phyloP scores from a whole-genome alignment of 495 filamentous ascomycete species.

The Pyronema omphalodes region DNA sequence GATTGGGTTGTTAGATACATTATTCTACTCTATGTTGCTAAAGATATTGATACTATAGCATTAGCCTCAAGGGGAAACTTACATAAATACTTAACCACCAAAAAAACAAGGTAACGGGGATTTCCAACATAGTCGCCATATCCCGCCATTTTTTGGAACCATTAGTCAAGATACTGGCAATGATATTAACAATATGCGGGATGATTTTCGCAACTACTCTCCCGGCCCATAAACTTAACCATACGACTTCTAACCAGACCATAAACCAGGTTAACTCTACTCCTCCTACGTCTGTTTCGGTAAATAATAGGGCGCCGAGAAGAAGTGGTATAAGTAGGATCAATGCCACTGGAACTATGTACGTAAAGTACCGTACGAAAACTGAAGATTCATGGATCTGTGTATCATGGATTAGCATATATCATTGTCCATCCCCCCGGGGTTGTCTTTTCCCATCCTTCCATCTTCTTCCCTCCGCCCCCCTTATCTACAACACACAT shows the following conservation, averaged over 20 bases:
- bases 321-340: conserved; percentile 68
- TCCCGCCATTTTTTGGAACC: conserved; percentile 81
- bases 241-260: conserved; percentile 86
- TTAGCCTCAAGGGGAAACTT: conserved; percentile 27
- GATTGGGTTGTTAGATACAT: no score
- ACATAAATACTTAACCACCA: conserved; percentile 78
- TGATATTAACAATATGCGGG: conserved; percentile 43
- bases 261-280: conserved; percentile 74
- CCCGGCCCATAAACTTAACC: conserved; percentile 78
- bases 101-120: conserved; percentile 74
- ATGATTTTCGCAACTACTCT: conserved; percentile 54
- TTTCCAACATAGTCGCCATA: conserved; percentile 67
- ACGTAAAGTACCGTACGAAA: conserved; percentile 67
- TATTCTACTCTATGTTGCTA: neutral
- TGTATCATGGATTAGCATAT: conserved; percentile 32
- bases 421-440: neutral
- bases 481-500: no score
- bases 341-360: conserved; percentile 57
- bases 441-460: no score
- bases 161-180: conserved; percentile 67
- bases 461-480: no score
- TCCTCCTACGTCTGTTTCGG: conserved; percentile 50
- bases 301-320: conserved; percentile 49
- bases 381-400: conserved; percentile 54
- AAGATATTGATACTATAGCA: neutral